Base-by-base conservation (phyloP, 306 rosid genomes). In the peach (Prunus persica) region DNA sequence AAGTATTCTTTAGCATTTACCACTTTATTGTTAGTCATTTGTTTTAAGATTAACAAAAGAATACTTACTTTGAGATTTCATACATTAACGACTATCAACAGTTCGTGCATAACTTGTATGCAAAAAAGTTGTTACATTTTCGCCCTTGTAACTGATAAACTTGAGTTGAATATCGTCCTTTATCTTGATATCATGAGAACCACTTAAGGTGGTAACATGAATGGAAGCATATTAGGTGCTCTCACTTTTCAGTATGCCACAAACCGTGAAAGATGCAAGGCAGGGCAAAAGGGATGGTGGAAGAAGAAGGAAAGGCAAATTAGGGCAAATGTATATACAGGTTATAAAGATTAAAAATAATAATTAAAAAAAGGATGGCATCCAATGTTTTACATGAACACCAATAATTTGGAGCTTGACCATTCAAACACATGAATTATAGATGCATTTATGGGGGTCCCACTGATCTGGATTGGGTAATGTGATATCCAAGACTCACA, bases 361-460 rank as follows among this genome's bases (percentile, higher is more conserved):
- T 3, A 32, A 71, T 65, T 51, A 11, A 51, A 20, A 81, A 66
- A 62, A 71, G 69, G 76, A 58, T 45, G 87, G 93, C 60, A 88
- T 90, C 97, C 96, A 45, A 88, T 87, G 91, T 78, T 41, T 85
- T 69, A 57, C 81, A 87, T 72, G 82, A 82, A 80, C 54, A 77
- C 58, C 76, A 88, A 91, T 93, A 58, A 93, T 93, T 78, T 89
- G 91, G 58, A 88, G 80, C 91, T 93, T 93, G 93, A 93, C 97
- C 97, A 34, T 93, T 93, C 96, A 91, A 93, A 89, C 77, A 8
- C 12, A 68, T 10, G 80, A 79, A 84, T 80, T 75, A 74, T 85
- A 60, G n/a, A 69, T 72, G 56, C 46, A 58, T 50, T 57, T 38
- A 16, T 16, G 6, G 71, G 87, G 87, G 89, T 65, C 90, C 90